Evolutionary conservation across 148 eudicot species (phyloP).

Genomic region (Amaranthus palmeri): DNA sequence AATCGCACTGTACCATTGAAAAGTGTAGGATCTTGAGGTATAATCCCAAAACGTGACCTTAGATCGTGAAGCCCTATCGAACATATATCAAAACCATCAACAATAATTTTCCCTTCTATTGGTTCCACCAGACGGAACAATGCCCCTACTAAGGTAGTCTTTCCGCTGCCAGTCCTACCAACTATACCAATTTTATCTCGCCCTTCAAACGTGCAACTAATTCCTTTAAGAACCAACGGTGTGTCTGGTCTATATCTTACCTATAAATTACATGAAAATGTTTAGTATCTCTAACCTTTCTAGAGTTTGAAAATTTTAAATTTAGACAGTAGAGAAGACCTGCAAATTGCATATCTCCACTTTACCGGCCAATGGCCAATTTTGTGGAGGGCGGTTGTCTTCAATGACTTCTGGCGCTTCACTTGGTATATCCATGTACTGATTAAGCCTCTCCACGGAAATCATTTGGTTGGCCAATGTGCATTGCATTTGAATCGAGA

Average conservation of each 20-base stretch:
- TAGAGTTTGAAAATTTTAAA: not conserved
- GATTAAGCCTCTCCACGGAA: conserved; percentile 84
- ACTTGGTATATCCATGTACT: conserved; percentile 76
- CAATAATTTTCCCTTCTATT: not conserved
- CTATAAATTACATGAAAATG: not conserved
- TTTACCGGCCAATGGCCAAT: conserved; percentile 46
- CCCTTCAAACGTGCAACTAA: not conserved
- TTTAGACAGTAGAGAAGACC: not conserved
- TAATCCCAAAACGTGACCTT: too few relatives aligned
- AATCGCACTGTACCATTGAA: not conserved
- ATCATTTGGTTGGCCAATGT: not conserved
- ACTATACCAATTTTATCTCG: not conserved
- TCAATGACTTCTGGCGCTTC: conserved; percentile 81
- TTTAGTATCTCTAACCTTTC: not conserved
- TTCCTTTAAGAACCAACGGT: not conserved
- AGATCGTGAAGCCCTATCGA: too few relatives aligned
- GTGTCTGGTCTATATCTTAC: not conserved
- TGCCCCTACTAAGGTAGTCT: not conserved
- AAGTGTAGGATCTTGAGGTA: not conserved
- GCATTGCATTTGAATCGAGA: conserved; percentile 71
- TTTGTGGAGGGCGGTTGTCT: conserved; percentile 51
- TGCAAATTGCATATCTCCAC: not conserved
- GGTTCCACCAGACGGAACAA: not conserved
- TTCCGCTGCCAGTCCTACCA: not conserved
- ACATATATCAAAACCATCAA: not conserved